Percentiles rank a stretch among this genome's conserved stretches.
Evolutionary conservation across 1,284 basidiomycete genomes (phyloP).

Genomic region (Apiotrichum gamsii): DNA sequence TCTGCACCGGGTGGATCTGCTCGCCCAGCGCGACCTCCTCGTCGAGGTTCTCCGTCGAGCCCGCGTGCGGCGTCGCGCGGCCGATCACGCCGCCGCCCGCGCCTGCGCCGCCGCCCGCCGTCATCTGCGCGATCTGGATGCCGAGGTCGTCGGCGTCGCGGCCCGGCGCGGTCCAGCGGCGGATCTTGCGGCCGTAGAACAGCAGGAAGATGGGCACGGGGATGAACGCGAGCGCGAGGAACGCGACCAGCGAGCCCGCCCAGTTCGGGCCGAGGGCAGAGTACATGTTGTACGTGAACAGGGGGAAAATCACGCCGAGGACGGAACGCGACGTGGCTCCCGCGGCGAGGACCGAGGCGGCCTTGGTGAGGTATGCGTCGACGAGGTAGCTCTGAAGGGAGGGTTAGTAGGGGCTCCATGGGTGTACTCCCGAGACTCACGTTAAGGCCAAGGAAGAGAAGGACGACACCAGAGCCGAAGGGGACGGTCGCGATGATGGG

Average conservation of each 20-base stretch:
- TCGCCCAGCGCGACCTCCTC: no score
- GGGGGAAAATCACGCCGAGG: constrained; percentile 56
- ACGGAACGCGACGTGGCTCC: constrained; percentile 61
- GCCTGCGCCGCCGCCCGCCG: not conserved
- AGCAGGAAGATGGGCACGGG: constrained; percentile 20
- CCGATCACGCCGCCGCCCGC: not conserved
- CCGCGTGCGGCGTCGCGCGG: not conserved
- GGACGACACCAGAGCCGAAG: constrained; percentile 50
- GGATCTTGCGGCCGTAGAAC: constrained; percentile 21
- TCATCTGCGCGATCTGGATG: constrained; percentile 21
- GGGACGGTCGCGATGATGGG: constrained; percentile 59
- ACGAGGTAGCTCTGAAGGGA: constrained; percentile 52
- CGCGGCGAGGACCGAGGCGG: constrained; percentile 59
- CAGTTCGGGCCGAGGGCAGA: constrained; percentile 55
- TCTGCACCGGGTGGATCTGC: no score
- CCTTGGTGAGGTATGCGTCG: constrained; percentile 52
- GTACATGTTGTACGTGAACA: constrained; percentile 57
- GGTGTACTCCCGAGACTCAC: not conserved
- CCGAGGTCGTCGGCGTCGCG: constrained; percentile 24
- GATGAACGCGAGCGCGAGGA: constrained; percentile 22
- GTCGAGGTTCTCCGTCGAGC: no score
- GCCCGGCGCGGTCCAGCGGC: constrained; percentile 24
- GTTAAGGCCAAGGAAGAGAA: constrained; percentile 25
- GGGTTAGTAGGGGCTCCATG: not conserved
- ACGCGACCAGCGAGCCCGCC: constrained; percentile 47